phyloP scores from a whole-genome alignment of 176 grass and related monocot genomes.

The Typha latifolia region DNA sequence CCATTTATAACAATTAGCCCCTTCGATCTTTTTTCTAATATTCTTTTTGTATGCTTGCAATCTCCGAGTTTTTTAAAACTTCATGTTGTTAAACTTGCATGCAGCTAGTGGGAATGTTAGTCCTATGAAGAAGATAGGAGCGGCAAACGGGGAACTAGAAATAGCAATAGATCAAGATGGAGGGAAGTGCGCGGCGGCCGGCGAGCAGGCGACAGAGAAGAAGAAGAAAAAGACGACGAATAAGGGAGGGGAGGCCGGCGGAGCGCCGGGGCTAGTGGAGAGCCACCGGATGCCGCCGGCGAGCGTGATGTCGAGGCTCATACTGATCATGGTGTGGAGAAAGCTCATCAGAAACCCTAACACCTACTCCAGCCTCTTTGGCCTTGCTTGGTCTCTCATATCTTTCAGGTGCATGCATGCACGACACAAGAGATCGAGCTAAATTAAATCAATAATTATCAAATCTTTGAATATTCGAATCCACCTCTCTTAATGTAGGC shows the following conservation, averaged over 20 bases:
- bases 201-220: neutral
- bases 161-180: slow-evolving; percentile 50
- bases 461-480: too few species aligned
- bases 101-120: slow-evolving; percentile 45
- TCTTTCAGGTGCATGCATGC: slow-evolving; percentile 56
- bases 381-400: slow-evolving; percentile 84
- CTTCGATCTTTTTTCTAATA: too few species aligned
- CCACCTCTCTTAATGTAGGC: too few species aligned
- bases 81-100: too few species aligned
- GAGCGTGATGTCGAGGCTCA: slow-evolving; percentile 93
- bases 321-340: slow-evolving; percentile 98
- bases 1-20: neutral
- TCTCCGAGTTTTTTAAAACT: too few species aligned
- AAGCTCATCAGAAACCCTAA: slow-evolving; percentile 98
- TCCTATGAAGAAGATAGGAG: slow-evolving; percentile 38
- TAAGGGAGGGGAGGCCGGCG: slow-evolving; percentile 24
- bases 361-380: slow-evolving; percentile 94
- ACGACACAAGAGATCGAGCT: too few species aligned
- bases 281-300: slow-evolving; percentile 89
- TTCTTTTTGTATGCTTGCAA: too few species aligned
- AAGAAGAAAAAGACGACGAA: slow-evolving; percentile 69
- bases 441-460: too few species aligned
- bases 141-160: slow-evolving; percentile 31
- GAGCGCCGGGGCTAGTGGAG: slow-evolving; percentile 48
- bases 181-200: slow-evolving; percentile 36